Percentiles rank a stretch among this genome's conserved stretches.
phyloP scores from a whole-genome alignment of 192 early-diverging fungal species.

The Endogone sp. region DNA sequence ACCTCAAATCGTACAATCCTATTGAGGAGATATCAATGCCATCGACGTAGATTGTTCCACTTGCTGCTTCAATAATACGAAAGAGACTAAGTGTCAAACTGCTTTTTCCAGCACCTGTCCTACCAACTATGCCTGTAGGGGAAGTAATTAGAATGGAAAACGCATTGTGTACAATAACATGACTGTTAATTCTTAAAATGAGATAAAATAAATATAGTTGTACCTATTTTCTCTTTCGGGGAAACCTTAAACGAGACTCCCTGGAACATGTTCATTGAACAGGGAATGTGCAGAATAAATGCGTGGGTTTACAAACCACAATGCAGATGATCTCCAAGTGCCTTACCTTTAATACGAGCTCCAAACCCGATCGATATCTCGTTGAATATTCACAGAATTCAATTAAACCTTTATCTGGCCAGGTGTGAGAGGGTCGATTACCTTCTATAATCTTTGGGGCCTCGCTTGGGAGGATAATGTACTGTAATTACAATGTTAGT shows the following conservation, averaged over 20 bases:
- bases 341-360: constrained; percentile 63
- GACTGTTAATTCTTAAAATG: too few species aligned
- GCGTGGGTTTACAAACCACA: too few species aligned
- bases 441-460: constrained; percentile 61
- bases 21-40: constrained; percentile 57
- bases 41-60: constrained; percentile 53
- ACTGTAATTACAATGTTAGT: constrained; percentile 25
- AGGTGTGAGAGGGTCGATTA: constrained; percentile 51
- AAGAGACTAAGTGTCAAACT: constrained; percentile 59
- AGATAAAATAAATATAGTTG: too few species aligned
- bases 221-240: constrained; percentile 54
- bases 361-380: constrained; percentile 76
- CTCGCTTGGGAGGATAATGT: constrained; percentile 73
- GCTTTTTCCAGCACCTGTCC: constrained; percentile 70
- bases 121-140: constrained; percentile 43
- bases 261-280: too few species aligned
- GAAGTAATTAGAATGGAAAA: too few species aligned
- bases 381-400: constrained; percentile 75
- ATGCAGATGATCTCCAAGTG: too few species aligned
- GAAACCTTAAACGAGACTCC: constrained; percentile 37
- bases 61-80: constrained; percentile 62
- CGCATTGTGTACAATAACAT: too few species aligned
- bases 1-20: constrained; percentile 48
- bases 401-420: constrained; percentile 75
- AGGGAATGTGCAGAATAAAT: too few species aligned